phyloP scores from a whole-genome alignment of 768 basidiomycete species.

The Auriscalpium orientale region DNA sequence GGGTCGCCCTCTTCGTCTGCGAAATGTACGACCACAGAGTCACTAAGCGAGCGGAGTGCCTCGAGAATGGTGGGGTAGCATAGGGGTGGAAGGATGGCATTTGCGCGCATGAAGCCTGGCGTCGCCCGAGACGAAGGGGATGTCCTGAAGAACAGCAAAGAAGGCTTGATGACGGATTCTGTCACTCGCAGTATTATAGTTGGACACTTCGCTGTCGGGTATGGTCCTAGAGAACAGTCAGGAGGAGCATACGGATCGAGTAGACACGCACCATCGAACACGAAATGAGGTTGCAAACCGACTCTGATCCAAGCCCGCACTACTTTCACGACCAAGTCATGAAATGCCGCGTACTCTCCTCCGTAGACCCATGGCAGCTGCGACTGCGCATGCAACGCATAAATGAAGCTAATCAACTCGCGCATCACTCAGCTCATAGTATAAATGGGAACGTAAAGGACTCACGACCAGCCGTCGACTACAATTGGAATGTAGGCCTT shows the following conservation, averaged over 20 bases:
- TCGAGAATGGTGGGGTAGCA: conserved; percentile 49
- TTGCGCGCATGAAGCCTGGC: conserved; percentile 63
- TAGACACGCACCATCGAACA: conserved; percentile 66
- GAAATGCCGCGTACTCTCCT: conserved; percentile 64
- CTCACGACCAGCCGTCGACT: conserved; percentile 86
- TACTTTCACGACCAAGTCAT: conserved; percentile 37
- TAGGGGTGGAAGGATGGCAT: conserved; percentile 69
- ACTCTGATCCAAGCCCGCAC: conserved; percentile 63
- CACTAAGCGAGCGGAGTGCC: conserved; percentile 34
- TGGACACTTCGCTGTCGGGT: conserved; percentile 64
- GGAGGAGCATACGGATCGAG: not conserved
- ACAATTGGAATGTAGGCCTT: conserved; percentile 41
- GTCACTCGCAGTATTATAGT: conserved; percentile 54
- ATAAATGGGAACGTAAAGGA: conserved; percentile 18
- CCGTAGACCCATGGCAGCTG: conserved; percentile 80
- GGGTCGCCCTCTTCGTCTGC: conserved; percentile 82
- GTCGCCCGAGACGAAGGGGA: conserved; percentile 55
- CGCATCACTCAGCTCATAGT: not conserved
- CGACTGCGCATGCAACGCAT: conserved; percentile 51
- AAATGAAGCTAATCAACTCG: conserved; percentile 55
- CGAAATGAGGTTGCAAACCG: conserved; percentile 61
- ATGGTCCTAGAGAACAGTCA: conserved; percentile 43
- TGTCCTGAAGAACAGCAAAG: conserved; percentile 75
- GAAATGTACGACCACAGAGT: conserved; percentile 49
- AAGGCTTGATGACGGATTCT: conserved; percentile 51